A percentile compares a stretch with the other conserved stretches of the same genome.
These are phyloP conservation scores for Vicia villosa DNA, from an alignment of 306 rosid genomes.

Conservation along the genomic window DNA sequence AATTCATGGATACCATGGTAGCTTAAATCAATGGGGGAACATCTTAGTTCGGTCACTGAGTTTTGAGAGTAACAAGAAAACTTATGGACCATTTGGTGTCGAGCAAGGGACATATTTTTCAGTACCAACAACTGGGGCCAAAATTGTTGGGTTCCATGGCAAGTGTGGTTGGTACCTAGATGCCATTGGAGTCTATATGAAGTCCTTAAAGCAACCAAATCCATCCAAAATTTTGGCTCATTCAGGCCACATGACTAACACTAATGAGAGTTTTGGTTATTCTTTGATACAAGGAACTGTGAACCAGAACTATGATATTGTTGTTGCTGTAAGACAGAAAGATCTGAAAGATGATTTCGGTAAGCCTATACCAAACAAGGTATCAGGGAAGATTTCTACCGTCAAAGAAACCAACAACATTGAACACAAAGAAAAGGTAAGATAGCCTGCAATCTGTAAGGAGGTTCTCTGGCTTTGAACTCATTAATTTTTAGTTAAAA, in stretches of 20 bases:
- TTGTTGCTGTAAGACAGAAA: slow-evolving; percentile 79
- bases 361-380: slow-evolving; percentile 47
- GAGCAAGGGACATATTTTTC: slow-evolving; percentile 70
- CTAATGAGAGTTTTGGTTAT: slow-evolving; percentile 54
- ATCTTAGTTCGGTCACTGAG: slow-evolving; percentile 57
- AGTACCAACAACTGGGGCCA: slow-evolving; percentile 54
- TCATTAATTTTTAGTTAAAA: slow-evolving; percentile 16
- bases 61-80: slow-evolving; percentile 60
- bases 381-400: slow-evolving; percentile 38
- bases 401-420: slow-evolving; percentile 40
- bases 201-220: slow-evolving; percentile 51
- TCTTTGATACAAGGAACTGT: slow-evolving; percentile 75
- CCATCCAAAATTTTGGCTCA: slow-evolving; percentile 42
- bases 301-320: slow-evolving; percentile 73
- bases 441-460: slow-evolving; percentile 7
- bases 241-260: slow-evolving; percentile 37
- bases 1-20: slow-evolving; percentile 64
- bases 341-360: slow-evolving; percentile 59
- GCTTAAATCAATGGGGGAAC: slow-evolving; percentile 49
- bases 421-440: slow-evolving; percentile 53
- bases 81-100: slow-evolving; percentile 71
- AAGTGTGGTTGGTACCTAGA: slow-evolving; percentile 74
- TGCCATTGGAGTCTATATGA: slow-evolving; percentile 78
- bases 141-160: slow-evolving; percentile 90
- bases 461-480: slow-evolving; percentile 21